phyloP scores from a whole-genome alignment of 495 filamentous ascomycete genomes.

The Penicillium pulvis region DNA sequence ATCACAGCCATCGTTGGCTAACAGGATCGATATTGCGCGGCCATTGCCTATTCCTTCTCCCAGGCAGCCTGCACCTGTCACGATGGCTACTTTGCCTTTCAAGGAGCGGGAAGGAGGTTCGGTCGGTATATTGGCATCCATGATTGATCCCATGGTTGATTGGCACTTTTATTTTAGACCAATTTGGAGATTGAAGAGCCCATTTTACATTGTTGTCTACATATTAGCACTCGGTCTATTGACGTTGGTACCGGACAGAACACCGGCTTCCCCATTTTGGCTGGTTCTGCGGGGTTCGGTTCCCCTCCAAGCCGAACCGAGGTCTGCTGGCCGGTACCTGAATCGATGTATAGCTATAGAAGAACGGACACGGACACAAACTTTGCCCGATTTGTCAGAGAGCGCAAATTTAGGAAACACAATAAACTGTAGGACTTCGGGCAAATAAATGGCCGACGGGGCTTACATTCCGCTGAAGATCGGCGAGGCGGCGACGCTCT shows the following conservation, averaged over 20 bases:
- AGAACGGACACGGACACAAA: not conserved
- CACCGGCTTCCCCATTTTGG: slow-evolving; percentile 9
- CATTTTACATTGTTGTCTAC: not conserved
- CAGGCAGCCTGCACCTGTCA: slow-evolving; percentile 58
- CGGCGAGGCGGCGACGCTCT: not conserved
- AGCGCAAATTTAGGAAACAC: not conserved
- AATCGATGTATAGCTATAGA: not conserved
- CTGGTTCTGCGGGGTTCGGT: slow-evolving; percentile 20
- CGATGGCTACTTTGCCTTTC: slow-evolving; percentile 55
- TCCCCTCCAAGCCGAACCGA: slow-evolving; percentile 25
- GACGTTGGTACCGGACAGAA: slow-evolving; percentile 6
- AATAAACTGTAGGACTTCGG: not conserved
- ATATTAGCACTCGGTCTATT: not conserved
- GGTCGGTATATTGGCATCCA: slow-evolving; percentile 22
- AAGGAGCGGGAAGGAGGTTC: slow-evolving; percentile 33
- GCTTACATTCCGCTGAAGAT: not conserved
- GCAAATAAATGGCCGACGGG: slow-evolving; percentile 1
- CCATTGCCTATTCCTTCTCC: slow-evolving; percentile 61
- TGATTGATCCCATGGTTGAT: slow-evolving; percentile 21
- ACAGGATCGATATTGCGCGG: slow-evolving; percentile 57
- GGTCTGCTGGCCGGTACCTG: slow-evolving; percentile 4
- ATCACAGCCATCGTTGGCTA: slow-evolving; percentile 54
- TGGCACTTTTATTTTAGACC: not conserved
- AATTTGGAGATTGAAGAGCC: not conserved
- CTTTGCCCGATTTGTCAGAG: not conserved